phyloP scores from a whole-genome alignment of 208 protist genomes.

The Leishmania guyanensis region DNA sequence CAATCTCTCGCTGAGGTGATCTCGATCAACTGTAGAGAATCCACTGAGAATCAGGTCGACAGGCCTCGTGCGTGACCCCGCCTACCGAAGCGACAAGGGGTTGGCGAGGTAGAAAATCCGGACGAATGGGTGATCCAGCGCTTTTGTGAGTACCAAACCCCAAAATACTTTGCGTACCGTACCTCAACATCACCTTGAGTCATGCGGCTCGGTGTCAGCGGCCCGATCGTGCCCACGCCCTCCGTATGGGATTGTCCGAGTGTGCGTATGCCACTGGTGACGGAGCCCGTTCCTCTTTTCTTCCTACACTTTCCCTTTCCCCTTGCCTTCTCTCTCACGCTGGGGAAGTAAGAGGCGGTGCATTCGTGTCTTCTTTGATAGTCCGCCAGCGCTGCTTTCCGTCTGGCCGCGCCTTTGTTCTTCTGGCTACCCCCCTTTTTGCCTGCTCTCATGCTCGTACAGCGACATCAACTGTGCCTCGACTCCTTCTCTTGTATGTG shows the following conservation, averaged over 20 bases:
- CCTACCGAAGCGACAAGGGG: too few species aligned
- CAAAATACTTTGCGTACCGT: background rate
- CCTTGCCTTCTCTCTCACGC: background rate
- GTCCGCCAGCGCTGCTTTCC: background rate
- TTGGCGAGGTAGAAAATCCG: too few species aligned
- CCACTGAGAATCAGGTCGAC: too few species aligned
- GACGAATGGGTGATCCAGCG: background rate
- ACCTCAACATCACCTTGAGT: background rate
- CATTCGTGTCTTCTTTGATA: background rate
- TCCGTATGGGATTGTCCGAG: background rate
- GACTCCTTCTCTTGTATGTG: background rate
- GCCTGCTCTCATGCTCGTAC: background rate
- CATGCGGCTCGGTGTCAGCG: background rate
- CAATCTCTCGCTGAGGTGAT: too few species aligned
- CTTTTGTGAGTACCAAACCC: background rate
- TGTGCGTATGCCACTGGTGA: background rate
- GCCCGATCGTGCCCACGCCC: background rate
- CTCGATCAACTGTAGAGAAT: too few species aligned
- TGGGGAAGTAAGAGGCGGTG: too few species aligned
- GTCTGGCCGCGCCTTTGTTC: background rate
- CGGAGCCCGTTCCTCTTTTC: background rate
- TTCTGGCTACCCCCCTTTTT: background rate
- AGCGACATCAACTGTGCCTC: background rate
- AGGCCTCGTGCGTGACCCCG: too few species aligned
- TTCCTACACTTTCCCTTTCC: too few species aligned